Evolutionary conservation across 371 early-diverging fungal species (phyloP), one percentile per base, ranked within the genome.

Genomic region (Mortierella polycephala): DNA sequence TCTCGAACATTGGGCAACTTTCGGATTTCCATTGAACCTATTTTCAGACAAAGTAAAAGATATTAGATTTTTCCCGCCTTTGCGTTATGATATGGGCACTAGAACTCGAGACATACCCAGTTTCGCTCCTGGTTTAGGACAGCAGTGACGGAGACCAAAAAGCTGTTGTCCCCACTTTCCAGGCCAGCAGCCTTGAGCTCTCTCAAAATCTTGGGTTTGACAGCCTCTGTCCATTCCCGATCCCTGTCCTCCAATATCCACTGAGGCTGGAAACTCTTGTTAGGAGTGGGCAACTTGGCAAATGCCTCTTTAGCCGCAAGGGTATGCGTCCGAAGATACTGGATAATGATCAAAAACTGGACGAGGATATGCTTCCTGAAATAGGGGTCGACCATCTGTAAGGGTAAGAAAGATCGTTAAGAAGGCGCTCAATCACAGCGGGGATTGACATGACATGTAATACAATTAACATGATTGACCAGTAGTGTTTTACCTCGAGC

Each of bases 311-410:
- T 57, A 41, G 74, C 56, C 59, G 69, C 52, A 9, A 46, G n/a
- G 42, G 21, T 60, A 66, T 68, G 57, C 55, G 62, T 75, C 44
- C 83, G 70, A 7, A 89, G 84, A 67, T 90, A 93, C 61, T 92
- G 90, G 44, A 92, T 81, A 6, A 94, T 79, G 23, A 95, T 92
- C 44, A 93, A 66, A 45, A 91, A 85, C 71, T 96, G 96, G 16
- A 94, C 85, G 55, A 96, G 85, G 16, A 94, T 88, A 68, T 92
- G 94, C 45, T 94, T 89, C 62, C 94, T 86, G 67, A 93, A 91
- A 61, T 87, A 82, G 8, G 89, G 84, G 64, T 92, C 92, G 21
- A 83, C 83, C 53, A 91, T 84, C 87, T 90, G 83, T 13, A 41
- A 13, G 39, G 13, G n/a, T 16, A 41, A 16, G n/a, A 39, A 12